Evolutionary conservation across 805 yeast genomes (phyloP).

Genomic region (Clavispora santaluciae): DNA sequence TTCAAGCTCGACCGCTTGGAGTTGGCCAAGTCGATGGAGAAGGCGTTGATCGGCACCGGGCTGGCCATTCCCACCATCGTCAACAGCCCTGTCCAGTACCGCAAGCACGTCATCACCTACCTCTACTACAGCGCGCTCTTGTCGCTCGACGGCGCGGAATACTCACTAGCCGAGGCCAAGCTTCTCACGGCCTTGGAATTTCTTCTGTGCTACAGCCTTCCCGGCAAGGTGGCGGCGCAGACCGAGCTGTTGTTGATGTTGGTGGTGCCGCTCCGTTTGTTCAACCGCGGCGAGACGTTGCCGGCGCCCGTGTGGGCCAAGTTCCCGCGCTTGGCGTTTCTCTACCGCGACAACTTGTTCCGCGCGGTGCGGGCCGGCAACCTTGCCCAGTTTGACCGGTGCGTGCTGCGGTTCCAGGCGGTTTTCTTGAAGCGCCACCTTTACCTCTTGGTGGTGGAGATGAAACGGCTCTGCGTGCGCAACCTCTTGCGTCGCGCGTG

Average conservation of each 20-base stretch:
- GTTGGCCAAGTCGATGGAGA: slow-evolving; percentile 68
- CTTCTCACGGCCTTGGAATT: slow-evolving; percentile 47
- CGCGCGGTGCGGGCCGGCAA: slow-evolving; percentile 52
- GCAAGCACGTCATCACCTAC: slow-evolving; percentile 43
- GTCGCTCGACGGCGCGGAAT: slow-evolving; percentile 61
- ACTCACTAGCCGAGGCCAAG: slow-evolving; percentile 44
- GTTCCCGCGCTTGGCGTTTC: slow-evolving; percentile 36
- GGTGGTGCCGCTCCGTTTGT: slow-evolving; percentile 59
- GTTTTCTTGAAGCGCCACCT: slow-evolving; percentile 54
- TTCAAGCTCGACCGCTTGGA: slow-evolving; percentile 62
- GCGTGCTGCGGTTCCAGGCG: slow-evolving; percentile 40
- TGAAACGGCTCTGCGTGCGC: slow-evolving; percentile 47
- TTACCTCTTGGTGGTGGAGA: slow-evolving; percentile 52
- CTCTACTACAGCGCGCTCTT: slow-evolving; percentile 67
- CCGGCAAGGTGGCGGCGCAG: slow-evolving; percentile 20
- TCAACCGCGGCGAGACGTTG: slow-evolving; percentile 36
- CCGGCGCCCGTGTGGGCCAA: slow-evolving; percentile 42
- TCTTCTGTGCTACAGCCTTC: slow-evolving; percentile 20
- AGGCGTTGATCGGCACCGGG: slow-evolving; percentile 55
- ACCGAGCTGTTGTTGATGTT: slow-evolving; percentile 49
- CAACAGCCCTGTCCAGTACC: slow-evolving; percentile 34
- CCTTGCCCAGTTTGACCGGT: slow-evolving; percentile 44
- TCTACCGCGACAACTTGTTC: slow-evolving; percentile 47
- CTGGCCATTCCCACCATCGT: slow-evolving; percentile 45
- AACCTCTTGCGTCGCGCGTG: slow-evolving; percentile 43